phyloP scores from a whole-genome alignment of 2,329 filamentous ascomycete species.

The Colletotrichum sp. region DNA sequence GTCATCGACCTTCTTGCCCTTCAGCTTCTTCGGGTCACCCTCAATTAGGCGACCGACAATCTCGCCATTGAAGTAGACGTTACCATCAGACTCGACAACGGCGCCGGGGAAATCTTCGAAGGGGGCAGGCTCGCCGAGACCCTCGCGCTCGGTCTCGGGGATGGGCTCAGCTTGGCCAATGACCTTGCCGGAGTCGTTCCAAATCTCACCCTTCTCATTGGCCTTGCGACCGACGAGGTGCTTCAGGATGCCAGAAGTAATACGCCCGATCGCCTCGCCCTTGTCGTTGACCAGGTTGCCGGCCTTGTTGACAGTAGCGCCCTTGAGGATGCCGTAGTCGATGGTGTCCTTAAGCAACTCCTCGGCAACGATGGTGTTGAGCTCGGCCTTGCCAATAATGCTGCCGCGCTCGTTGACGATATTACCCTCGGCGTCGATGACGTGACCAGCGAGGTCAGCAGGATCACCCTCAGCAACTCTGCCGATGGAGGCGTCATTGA shows the following conservation, averaged over 20 bases:
- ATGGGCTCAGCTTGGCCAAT: constrained; percentile 71
- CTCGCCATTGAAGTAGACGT: constrained; percentile 54
- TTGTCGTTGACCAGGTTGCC: constrained; percentile 61
- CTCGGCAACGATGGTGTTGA: constrained; percentile 32
- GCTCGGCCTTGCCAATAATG: constrained; percentile 36
- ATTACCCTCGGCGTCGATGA: constrained; percentile 39
- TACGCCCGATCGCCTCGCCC: constrained; percentile 61
- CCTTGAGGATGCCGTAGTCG: constrained; percentile 56
- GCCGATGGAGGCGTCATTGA: constrained; percentile 37
- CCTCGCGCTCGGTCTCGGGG: constrained; percentile 57
- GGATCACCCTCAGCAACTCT: constrained; percentile 42
- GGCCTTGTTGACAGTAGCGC: constrained; percentile 61
- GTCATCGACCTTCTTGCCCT: constrained; percentile 69
- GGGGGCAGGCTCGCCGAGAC: constrained; percentile 49
- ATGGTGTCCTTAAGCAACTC: constrained; percentile 29
- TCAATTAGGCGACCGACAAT: constrained; percentile 66
- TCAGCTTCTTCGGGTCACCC: constrained; percentile 66
- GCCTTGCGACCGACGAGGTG: constrained; percentile 67
- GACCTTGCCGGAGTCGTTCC: constrained; percentile 71
- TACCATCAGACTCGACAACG: constrained; percentile 56
- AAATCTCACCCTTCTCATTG: constrained; percentile 72
- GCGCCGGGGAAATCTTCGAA: constrained; percentile 65
- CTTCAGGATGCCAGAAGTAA: constrained; percentile 67
- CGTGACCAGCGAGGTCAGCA: constrained; percentile 36
- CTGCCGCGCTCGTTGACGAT: constrained; percentile 39